A percentile compares a stretch with the other conserved stretches of the same genome.
phyloP scores from a whole-genome alignment of 2,329 filamentous ascomycete species.

The Monosporascus sp. region DNA sequence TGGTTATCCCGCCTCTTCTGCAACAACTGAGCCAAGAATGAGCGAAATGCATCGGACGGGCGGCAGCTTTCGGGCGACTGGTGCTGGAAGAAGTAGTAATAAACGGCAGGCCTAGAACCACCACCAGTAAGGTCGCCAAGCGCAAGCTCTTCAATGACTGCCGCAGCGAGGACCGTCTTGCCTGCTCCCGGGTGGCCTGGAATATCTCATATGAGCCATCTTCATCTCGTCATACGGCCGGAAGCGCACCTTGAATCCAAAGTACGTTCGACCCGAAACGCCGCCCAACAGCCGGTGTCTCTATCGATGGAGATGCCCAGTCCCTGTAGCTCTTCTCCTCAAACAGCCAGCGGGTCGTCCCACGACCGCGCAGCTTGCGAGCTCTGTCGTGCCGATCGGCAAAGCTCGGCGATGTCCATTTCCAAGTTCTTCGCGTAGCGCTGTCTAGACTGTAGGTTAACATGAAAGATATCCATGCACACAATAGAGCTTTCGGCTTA shows the following conservation, averaged over 20 bases:
- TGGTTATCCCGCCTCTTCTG: background rate
- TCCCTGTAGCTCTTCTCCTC: background rate
- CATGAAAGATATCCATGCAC: background rate
- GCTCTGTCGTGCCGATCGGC: background rate
- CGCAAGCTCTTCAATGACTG: background rate
- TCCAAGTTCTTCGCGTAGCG: background rate
- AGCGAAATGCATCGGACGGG: background rate
- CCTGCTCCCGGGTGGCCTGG: constrained; percentile 1
- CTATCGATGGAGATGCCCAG: background rate
- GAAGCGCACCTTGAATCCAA: background rate
- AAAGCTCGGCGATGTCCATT: background rate
- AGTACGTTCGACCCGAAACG: background rate
- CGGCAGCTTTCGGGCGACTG: background rate
- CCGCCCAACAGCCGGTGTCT: background rate
- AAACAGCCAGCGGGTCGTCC: background rate
- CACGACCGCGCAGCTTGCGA: background rate
- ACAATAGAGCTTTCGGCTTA: background rate
- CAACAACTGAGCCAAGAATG: background rate
- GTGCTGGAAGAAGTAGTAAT: constrained; percentile 1
- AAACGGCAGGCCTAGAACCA: background rate
- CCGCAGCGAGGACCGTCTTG: constrained; percentile 1
- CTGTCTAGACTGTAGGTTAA: background rate
- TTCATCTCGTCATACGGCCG: too few species aligned
- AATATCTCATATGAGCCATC: background rate
- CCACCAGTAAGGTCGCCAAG: background rate